Evolutionary conservation across 495 filamentous ascomycete genomes (phyloP).

Genomic region (Penicillium taxi): DNA sequence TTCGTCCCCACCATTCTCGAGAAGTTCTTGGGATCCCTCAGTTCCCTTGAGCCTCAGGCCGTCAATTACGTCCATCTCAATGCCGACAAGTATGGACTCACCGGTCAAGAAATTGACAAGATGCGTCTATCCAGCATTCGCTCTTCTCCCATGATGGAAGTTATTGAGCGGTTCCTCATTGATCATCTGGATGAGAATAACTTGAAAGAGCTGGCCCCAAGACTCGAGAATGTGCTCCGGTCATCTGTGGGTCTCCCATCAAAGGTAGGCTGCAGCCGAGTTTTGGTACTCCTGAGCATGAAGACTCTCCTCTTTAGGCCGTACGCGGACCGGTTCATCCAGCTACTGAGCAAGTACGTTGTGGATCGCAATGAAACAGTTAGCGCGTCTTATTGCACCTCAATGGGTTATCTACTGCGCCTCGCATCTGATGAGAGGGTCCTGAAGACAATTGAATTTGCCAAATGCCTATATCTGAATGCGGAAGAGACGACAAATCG

Average conservation of each 20-base stretch:
- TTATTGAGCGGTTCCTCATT: slow-evolving; percentile 75
- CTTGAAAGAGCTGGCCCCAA: slow-evolving; percentile 63
- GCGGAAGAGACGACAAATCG: slow-evolving; percentile 68
- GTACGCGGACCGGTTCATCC: slow-evolving; percentile 69
- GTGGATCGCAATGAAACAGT: slow-evolving; percentile 89
- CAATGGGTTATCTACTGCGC: slow-evolving; percentile 77
- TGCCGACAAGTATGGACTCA: slow-evolving; percentile 75
- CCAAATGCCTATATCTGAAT: slow-evolving; percentile 66
- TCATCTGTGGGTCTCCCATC: slow-evolving; percentile 82
- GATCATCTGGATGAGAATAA: slow-evolving; percentile 71
- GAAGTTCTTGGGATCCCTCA: slow-evolving; percentile 69
- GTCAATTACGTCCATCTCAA: slow-evolving; percentile 91
- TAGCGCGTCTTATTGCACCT: slow-evolving; percentile 72
- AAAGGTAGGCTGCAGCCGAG: slow-evolving; percentile 80
- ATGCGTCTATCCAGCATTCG: slow-evolving; percentile 70
- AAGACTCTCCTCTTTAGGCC: slow-evolving; percentile 63
- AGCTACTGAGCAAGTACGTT: slow-evolving; percentile 66
- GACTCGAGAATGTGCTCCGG: slow-evolving; percentile 70
- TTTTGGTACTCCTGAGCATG: slow-evolving; percentile 81
- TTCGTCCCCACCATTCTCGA: slow-evolving; percentile 78
- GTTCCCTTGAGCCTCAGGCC: slow-evolving; percentile 74
- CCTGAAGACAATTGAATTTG: slow-evolving; percentile 55
- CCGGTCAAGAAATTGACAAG: slow-evolving; percentile 77
- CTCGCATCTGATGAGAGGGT: slow-evolving; percentile 63
- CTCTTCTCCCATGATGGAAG: slow-evolving; percentile 85